phyloP scores from a whole-genome alignment of 2,329 filamentous ascomycete genomes.

The Fusarium equiseti region DNA sequence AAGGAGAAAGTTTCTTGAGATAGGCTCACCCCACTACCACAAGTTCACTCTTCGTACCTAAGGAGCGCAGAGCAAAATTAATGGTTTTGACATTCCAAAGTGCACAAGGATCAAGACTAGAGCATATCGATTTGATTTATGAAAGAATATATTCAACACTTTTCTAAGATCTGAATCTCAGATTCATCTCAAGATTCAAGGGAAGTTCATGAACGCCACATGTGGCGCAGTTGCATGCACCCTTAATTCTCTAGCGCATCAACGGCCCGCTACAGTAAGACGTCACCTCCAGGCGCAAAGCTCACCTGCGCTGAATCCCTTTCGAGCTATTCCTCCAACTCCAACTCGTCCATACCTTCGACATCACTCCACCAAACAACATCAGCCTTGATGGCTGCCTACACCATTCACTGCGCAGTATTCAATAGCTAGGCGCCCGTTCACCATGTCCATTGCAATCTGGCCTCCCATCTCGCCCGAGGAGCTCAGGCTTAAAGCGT shows the following conservation, averaged over 20 bases:
- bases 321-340: conserved; percentile 34
- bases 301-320: conserved; percentile 13
- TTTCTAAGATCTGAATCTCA: not conserved
- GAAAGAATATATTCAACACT: not conserved
- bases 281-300: conserved; percentile 35
- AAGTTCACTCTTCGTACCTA: not conserved
- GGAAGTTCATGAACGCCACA: conserved; percentile 19
- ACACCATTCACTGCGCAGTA: conserved; percentile 3
- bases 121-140: not conserved
- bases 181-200: not conserved
- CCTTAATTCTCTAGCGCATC: conserved; percentile 8
- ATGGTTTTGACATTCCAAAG: no score
- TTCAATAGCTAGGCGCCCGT: conserved; percentile 22
- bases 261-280: conserved; percentile 24
- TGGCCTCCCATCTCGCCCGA: conserved; percentile 66
- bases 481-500: conserved; percentile 63
- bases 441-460: conserved; percentile 68
- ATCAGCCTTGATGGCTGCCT: conserved; percentile 42
- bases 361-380: conserved; percentile 14
- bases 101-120: no score
- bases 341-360: conserved; percentile 33
- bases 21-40: conserved; percentile 17
- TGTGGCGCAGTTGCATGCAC: conserved; percentile 34
- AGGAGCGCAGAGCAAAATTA: no score
- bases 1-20: conserved; percentile 12